Evolutionary conservation across 495 filamentous ascomycete genomes (phyloP), one percentile per base, ranked within the genome.

Genomic region (Cairneyella variabilis): DNA sequence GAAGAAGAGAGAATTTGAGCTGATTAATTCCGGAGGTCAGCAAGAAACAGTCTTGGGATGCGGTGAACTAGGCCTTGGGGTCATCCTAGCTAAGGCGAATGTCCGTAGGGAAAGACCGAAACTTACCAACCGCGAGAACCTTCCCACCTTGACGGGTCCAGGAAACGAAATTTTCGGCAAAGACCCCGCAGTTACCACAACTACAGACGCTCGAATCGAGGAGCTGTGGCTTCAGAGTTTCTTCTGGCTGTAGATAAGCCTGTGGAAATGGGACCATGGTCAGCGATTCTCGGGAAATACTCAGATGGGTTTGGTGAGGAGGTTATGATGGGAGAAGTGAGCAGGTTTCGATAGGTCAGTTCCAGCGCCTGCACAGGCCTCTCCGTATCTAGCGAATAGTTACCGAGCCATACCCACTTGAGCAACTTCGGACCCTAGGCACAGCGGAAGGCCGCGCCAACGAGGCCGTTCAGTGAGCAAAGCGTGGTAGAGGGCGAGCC

Each of bases 1-100:
- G 41, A 28, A 37, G 42, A 44, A 39, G 51, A 54, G 50, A 8
- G 45, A 18, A 28, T 54, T 59, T 59, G 56, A 40, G 51, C 56
- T 50, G 51, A 36, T 59, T 54, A 22, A 16, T 46, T 22, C 17
- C 1, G 22, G 26, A 21, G 42, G 51, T 47, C 16, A 48, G 51
- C 40, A 26, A 34, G 37, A 40, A n/a, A n/a, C n/a, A n/a, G n/a
- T 40, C 17, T 40, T 17, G 37, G 37, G 11, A 6, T 8, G 10
- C 16, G 17, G 5, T 2, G 40, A 12, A 5, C 40, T 21, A 20
- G 9, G 4, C 18, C 9, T 26, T 12, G 3, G 41, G 3, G 41
- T 9, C 20, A 44, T 44, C 41, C 41, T n/a, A 44, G 41, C 41
- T 44, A n/a, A n/a, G n/a, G n/a, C n/a, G n/a, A n/a, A n/a, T n/a